Conservation (phyloP, 2,329 filamentous ascomycete species). For the Aspergillus tamarii region DNA sequence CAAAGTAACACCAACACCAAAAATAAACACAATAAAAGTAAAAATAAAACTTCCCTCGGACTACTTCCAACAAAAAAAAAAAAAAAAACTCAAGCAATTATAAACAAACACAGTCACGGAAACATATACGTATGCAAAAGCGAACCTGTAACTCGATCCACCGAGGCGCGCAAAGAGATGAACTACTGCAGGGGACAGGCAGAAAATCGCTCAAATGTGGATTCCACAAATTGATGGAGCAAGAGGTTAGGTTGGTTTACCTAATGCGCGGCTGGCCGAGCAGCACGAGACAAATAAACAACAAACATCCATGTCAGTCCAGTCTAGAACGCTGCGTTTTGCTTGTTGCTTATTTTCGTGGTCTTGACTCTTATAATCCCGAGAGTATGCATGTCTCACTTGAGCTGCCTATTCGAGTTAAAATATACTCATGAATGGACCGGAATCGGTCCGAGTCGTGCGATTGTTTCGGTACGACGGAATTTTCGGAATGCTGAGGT, state of each 20-base stretch:
- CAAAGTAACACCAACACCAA: not conserved
- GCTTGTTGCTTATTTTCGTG: not conserved
- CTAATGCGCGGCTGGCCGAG: not conserved
- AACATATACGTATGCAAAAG: not conserved
- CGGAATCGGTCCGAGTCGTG: not conserved
- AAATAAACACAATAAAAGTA: not conserved
- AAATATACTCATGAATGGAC: not conserved
- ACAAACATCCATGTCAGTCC: not conserved
- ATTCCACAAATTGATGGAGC: not conserved
- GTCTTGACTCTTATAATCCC: not conserved
- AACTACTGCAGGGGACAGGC: slow-evolving; percentile 1
- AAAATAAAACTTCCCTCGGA: not conserved
- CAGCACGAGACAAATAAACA: not conserved
- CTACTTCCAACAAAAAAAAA: not conserved
- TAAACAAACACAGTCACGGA: not conserved
- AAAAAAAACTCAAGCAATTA: not conserved
- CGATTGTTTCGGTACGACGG: not conserved
- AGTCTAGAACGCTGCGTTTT: not conserved
- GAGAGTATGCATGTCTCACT: not conserved
- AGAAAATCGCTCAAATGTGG: slow-evolving; percentile 8
- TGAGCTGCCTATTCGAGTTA: slow-evolving; percentile 4
- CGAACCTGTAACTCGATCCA: not conserved
- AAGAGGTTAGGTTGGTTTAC: not conserved
- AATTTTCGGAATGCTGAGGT: not conserved
- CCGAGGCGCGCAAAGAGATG: not conserved